Percentiles rank a stretch among this genome's conserved stretches.
Conservation (phyloP, 2,329 filamentous ascomycete species). For the Aspergillus fumigatus region DNA sequence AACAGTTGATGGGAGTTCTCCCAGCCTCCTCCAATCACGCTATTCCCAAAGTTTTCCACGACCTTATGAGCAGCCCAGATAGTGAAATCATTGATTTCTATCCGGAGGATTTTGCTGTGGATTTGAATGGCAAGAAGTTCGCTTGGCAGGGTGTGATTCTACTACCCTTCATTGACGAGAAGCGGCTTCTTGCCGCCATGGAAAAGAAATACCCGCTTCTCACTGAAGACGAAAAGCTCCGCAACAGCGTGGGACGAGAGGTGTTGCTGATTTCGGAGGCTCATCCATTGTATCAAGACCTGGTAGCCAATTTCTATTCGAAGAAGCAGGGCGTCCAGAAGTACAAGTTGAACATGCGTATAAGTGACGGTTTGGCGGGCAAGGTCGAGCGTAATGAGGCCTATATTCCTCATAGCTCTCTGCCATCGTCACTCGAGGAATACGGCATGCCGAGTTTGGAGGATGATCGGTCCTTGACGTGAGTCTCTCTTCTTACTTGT, state of each 20-base stretch:
- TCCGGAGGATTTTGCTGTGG: conserved; percentile 85
- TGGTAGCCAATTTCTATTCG: conserved; percentile 82
- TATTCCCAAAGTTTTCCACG: conserved; percentile 81
- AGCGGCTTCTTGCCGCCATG: conserved; percentile 76
- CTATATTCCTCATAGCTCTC: conserved; percentile 76
- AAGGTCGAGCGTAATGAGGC: conserved; percentile 74
- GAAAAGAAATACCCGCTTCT: conserved; percentile 75
- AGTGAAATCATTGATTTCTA: conserved; percentile 98
- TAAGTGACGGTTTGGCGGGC: conserved; percentile 74
- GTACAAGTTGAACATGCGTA: conserved; percentile 68
- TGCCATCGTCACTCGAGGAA: conserved; percentile 72
- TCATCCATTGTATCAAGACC: conserved; percentile 79
- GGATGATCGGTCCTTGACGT: conserved; percentile 82
- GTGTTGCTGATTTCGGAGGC: conserved; percentile 78
- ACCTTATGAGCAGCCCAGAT: conserved; percentile 80
- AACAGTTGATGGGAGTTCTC: conserved; percentile 97
- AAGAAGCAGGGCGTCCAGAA: conserved; percentile 69
- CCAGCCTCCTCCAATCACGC: conserved; percentile 90
- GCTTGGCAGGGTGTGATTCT: conserved; percentile 95
- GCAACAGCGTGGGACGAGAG: conserved; percentile 77
- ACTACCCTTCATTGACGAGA: conserved; percentile 93
- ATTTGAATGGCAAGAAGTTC: conserved; percentile 97
- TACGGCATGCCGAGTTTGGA: conserved; percentile 72
- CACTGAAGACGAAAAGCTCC: conserved; percentile 67
- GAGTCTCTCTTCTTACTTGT: conserved; percentile 34